Base-by-base conservation (phyloP, 768 basidiomycete genomes). In the Hortiboletus flavorubellus region DNA sequence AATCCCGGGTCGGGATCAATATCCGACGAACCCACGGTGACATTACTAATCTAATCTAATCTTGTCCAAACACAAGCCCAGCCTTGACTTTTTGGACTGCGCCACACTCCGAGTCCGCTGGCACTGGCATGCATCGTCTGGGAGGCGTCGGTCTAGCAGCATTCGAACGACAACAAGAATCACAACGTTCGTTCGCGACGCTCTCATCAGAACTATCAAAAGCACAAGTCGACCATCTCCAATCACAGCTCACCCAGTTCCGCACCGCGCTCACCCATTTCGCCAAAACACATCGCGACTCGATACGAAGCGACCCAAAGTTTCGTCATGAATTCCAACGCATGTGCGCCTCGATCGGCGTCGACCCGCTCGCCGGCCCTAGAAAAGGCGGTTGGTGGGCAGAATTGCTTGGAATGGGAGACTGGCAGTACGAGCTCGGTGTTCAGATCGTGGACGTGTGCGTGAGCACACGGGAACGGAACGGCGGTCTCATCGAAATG, bases 361-460 rank as follows among this genome's bases (percentile, higher is more conserved):
- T 99, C 23, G 97, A 98, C 69, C 95, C 96, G 2, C 82, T 98
- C 21, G 88, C 91, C 2, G 93, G 92, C 0, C 89, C 91, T 1
- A 76, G 87, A 40, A 85, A 85, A 64, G 91, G 90, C 37, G 92
- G 93, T 2, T 91, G 91, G 84, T 97, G 93, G 92, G 86, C 88
- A 3, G 93, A 95, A 67, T 75, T 93, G 65, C 80, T 94, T 35
- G 87, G 87, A 8, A 72, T 97, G 51, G 86, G 92, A 15, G 97
- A 98, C 68, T 98, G 94, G 93, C 89, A 94, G 64, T 90, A 92
- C 68, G 95, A 97, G 65, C 82, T 98, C 7, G 93, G 93, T 10
- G 93, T 98, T 38, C 96, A 96, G 75, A 89, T 96, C 57, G 92
- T 97, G 48, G 93, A 93, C 67, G 81, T 94, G 41, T 94, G 92